Evolutionary conservation across 2,329 filamentous ascomycete genomes (phyloP).

Genomic region (Fusarium foetens): DNA sequence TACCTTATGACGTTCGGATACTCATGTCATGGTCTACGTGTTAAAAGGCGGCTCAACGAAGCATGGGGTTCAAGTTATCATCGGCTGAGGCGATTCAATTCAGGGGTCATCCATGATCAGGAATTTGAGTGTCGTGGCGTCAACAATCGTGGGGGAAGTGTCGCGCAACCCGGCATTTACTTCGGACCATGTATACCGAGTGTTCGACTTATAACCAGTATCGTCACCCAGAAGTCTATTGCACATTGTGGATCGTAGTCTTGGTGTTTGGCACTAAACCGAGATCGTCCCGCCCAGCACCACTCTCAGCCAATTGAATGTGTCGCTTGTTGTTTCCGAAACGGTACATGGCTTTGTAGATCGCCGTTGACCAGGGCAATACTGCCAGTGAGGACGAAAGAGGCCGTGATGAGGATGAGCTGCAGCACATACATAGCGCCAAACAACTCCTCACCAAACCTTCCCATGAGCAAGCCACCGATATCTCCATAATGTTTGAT

Average conservation of each 20-base stretch:
- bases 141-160: neutral
- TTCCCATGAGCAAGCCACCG: slow-evolving; percentile 67
- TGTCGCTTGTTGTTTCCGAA: neutral
- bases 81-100: rapidly evolving
- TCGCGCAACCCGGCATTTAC: neutral
- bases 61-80: neutral
- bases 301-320: neutral
- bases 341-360: neutral
- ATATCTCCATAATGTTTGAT: slow-evolving; percentile 73
- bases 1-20: neutral
- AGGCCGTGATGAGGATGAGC: slow-evolving; percentile 72
- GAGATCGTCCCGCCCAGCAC: neutral
- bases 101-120: neutral
- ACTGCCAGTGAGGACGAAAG: slow-evolving; percentile 72
- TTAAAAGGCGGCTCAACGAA: neutral
- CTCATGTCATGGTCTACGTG: neutral
- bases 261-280: neutral
- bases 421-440: slow-evolving; percentile 67
- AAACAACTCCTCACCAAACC: slow-evolving; percentile 66
- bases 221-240: neutral
- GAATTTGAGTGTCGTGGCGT: rapidly evolving
- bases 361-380: slow-evolving; percentile 62
- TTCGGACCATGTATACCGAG: neutral
- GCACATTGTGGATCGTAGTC: neutral
- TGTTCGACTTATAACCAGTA: no score